Base-by-base conservation (phyloP, 306 rosid species). In the Medicago arabica region DNA sequence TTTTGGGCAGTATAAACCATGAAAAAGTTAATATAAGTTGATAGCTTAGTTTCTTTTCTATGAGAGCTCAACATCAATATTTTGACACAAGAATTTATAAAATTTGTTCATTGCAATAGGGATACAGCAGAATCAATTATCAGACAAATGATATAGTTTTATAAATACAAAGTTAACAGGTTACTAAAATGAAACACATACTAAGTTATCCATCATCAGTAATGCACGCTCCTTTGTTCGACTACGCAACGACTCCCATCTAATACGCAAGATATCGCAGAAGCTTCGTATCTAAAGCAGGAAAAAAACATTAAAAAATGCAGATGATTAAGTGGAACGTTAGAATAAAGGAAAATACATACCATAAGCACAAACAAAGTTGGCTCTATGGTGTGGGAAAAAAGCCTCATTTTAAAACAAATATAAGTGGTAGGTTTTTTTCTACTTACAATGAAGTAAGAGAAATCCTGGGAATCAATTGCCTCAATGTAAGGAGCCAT, bases 401-500 rank as follows among this genome's bases (percentile, higher is more conserved):
- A 84, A 84, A 80, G 69, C 34, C 67, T 60, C 62, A 64, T 16
- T 57, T 64, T 49, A 15, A 64, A 60, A 77, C 62, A 75, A 62
- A 67, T 61, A 77, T 23, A 74, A 57, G 59, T 9, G 18, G 63
- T 69, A 74, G 74, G 38, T 14, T 54, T 36, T 77, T 57, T 23
- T 40, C 50, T 18, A 83, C 97, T 83, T 79, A 94, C 98, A 78
- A 79, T 76, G 82, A 90, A 92, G 74, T 81, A 76, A 74, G 87
- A 83, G 40, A 78, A 82, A 41, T 74, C 82, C 86, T 92, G 98
- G 78, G 92, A 84, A 82, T 94, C 95, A 57, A 92, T 87, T 69
- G 98, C 97, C 84, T 92, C 97, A 13, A 94, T 92, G 75, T 90
- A 94, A 63, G 98, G 98, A 79, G 98, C 98, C 97, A 94, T 94